phyloP scores from a whole-genome alignment of 2,329 filamentous ascomycete species.

The Ophioceras dolichostomum region DNA sequence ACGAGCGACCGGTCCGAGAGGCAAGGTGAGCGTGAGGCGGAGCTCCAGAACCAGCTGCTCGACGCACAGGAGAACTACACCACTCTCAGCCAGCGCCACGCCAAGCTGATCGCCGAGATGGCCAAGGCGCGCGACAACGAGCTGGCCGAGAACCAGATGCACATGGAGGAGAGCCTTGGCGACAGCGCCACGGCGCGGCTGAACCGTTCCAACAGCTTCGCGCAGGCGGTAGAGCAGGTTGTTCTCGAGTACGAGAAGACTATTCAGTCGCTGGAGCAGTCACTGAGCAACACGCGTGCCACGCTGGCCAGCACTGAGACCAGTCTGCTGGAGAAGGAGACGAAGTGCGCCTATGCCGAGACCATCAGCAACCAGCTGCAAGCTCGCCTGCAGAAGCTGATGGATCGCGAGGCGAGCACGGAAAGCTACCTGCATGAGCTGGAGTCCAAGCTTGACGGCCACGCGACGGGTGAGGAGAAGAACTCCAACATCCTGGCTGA shows the following conservation, averaged over 20 bases:
- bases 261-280: slow-evolving; percentile 85
- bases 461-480: slow-evolving; percentile 85
- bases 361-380: slow-evolving; percentile 87
- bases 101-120: slow-evolving; percentile 90
- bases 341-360: slow-evolving; percentile 84
- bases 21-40: slow-evolving; percentile 71
- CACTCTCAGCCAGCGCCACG: slow-evolving; percentile 80
- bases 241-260: slow-evolving; percentile 98
- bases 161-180: slow-evolving; percentile 49
- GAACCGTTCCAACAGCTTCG: slow-evolving; percentile 91
- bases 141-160: slow-evolving; percentile 42
- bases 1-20: slow-evolving; percentile 65
- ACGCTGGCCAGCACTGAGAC: slow-evolving; percentile 80
- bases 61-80: slow-evolving; percentile 93
- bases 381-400: slow-evolving; percentile 77
- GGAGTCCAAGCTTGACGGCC: slow-evolving; percentile 80
- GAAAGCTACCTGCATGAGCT: slow-evolving; percentile 89
- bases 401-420: slow-evolving; percentile 83
- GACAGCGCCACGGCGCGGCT: slow-evolving; percentile 77
- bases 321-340: slow-evolving; percentile 80
- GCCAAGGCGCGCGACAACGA: slow-evolving; percentile 70
- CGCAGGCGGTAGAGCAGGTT: slow-evolving; percentile 89
- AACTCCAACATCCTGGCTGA: slow-evolving; percentile 76
- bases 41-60: slow-evolving; percentile 86
- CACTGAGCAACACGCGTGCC: slow-evolving; percentile 75